phyloP scores from a whole-genome alignment of 805 yeast genomes.

The Ogataea trehalophila region DNA sequence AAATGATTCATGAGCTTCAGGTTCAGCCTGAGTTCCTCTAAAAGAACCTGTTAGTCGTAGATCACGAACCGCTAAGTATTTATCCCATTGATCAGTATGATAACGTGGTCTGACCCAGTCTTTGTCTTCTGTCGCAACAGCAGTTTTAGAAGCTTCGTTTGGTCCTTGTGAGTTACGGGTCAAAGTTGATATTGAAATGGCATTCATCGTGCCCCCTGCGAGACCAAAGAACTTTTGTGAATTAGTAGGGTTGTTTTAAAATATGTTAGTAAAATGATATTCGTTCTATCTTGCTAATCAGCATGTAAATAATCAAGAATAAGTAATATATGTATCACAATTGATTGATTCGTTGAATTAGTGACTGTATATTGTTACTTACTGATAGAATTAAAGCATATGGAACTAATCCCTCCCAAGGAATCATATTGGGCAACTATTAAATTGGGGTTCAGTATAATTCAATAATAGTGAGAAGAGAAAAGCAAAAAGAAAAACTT shows the following conservation, averaged over 20 bases:
- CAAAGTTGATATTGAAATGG: conserved; percentile 25
- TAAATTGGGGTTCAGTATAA: neutral
- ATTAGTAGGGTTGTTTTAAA: neutral
- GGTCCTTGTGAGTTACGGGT: conserved; percentile 32
- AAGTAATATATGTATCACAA: too few relatives aligned
- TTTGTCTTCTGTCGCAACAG: conserved; percentile 39
- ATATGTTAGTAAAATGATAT: conserved; percentile 1
- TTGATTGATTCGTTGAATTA: too few relatives aligned
- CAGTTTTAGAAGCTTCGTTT: conserved; percentile 31
- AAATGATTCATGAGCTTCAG: conserved; percentile 73
- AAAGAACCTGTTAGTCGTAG: conserved; percentile 67
- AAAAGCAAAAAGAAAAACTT: neutral
- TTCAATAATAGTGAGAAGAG: neutral
- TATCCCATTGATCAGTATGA: conserved; percentile 51
- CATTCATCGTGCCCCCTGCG: conserved; percentile 48
- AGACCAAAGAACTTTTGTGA: conserved; percentile 38
- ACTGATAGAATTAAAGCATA: conserved; percentile 52
- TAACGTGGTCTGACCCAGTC: conserved; percentile 50
- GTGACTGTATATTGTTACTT: conserved; percentile 20
- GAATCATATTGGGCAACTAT: conserved; percentile 42
- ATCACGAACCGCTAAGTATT: conserved; percentile 64
- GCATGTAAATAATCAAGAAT: too few relatives aligned
- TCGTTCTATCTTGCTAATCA: too few relatives aligned
- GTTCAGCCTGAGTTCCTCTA: conserved; percentile 62
- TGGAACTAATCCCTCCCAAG: conserved; percentile 65